Evolutionary conservation across 345 rosid genomes (phyloP).

Genomic region (Laguncularia racemosa): DNA sequence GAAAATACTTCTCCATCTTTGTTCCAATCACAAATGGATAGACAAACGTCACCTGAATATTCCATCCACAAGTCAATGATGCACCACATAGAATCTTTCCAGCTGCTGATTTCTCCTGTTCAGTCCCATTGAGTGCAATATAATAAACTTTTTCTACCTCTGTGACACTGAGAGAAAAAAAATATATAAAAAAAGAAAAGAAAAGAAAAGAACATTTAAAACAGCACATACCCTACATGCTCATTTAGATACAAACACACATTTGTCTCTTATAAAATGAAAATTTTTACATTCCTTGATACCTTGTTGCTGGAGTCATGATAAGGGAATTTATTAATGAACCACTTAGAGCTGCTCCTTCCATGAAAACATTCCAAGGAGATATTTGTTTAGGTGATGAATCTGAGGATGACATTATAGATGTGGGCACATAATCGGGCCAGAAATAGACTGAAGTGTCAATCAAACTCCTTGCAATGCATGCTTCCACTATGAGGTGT

Average conservation of each 20-base stretch:
- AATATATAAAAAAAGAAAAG: constrained; percentile 13
- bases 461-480: constrained; percentile 55
- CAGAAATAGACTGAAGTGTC: constrained; percentile 55
- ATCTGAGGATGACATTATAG: constrained; percentile 28
- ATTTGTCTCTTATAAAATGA: constrained; percentile 4
- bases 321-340: constrained; percentile 40
- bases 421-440: constrained; percentile 48
- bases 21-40: not conserved
- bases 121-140: constrained; percentile 48
- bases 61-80: constrained; percentile 58
- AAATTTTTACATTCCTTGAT: constrained; percentile 10
- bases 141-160: constrained; percentile 53
- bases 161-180: constrained; percentile 36
- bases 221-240: not conserved
- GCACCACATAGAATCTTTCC: constrained; percentile 65
- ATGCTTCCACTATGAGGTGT: constrained; percentile 71
- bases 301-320: constrained; percentile 52
- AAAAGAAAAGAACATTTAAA: constrained; percentile 4
- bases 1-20: too few species aligned
- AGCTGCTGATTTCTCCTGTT: constrained; percentile 46
- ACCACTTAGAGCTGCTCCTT: constrained; percentile 37
- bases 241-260: not conserved
- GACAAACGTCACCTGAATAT: constrained; percentile 46
- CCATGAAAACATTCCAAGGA: constrained; percentile 53
- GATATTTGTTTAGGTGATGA: constrained; percentile 30